Evolutionary conservation across 192 early-diverging fungal species (phyloP).

Genomic region (Backusella tarrabulga): DNA sequence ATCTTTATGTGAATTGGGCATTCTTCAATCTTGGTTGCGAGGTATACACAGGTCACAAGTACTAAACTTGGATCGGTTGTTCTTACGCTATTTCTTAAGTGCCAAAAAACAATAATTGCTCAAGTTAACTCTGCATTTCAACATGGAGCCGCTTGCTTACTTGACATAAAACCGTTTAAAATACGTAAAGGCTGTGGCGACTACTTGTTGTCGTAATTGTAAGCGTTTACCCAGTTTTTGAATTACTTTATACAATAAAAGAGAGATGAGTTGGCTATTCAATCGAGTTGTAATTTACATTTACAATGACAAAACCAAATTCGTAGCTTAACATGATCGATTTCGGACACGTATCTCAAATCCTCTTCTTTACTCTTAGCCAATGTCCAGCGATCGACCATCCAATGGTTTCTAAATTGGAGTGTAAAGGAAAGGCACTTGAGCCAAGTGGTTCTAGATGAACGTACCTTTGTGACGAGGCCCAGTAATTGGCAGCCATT

Average conservation of each 20-base stretch:
- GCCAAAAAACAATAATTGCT: background rate
- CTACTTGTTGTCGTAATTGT: conserved; percentile 74
- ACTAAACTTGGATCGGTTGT: conserved; percentile 80
- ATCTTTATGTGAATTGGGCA: conserved; percentile 61
- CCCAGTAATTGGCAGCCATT: conserved; percentile 75
- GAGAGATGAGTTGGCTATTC: background rate
- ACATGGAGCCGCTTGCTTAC: conserved; percentile 43
- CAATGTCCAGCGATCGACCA: conserved; percentile 51
- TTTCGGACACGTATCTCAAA: conserved; percentile 48
- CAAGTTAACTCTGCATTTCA: background rate
- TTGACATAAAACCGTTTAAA: conserved; percentile 90
- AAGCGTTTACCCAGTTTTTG: conserved; percentile 69
- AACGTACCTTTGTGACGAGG: conserved; percentile 64
- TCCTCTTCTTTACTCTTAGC: conserved; percentile 53
- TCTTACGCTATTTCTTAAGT: conserved; percentile 65
- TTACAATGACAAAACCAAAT: conserved; percentile 66
- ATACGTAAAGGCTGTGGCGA: conserved; percentile 83
- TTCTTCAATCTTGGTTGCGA: conserved; percentile 92
- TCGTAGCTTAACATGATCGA: conserved; percentile 55
- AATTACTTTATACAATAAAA: conserved; percentile 58
- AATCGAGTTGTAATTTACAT: background rate
- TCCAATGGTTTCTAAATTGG: conserved; percentile 55
- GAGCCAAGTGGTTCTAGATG: background rate
- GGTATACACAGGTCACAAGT: conserved; percentile 76
- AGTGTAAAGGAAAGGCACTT: background rate